Percentiles rank a stretch among this genome's conserved stretches.
These are phyloP conservation scores for Aschersonia sp. DNA, from an alignment of 2,329 filamentous ascomycete species.

Conservation along the genomic window DNA sequence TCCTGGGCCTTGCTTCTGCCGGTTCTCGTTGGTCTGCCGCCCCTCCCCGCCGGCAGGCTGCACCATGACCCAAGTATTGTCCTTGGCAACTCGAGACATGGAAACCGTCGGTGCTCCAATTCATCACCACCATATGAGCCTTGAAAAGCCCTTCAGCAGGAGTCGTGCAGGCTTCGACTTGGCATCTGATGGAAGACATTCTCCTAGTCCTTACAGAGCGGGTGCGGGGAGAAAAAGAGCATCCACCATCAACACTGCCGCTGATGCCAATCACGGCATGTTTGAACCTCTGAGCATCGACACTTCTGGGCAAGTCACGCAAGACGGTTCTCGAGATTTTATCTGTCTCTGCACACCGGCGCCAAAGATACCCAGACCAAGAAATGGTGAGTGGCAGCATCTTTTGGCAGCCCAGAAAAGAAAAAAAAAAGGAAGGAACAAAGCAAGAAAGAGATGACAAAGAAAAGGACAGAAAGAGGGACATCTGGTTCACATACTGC, in stretches of 20 bases:
- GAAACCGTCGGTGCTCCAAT: slow-evolving; percentile 8
- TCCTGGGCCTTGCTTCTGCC: too few relatives aligned
- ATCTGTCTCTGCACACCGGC: slow-evolving; percentile 43
- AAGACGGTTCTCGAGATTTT: slow-evolving; percentile 22
- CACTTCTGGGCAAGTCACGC: slow-evolving; percentile 13
- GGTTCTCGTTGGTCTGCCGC: background rate
- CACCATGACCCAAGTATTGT: slow-evolving; percentile 12
- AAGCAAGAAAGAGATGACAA: too few relatives aligned
- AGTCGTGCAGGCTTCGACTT: slow-evolving; percentile 2
- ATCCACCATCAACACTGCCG: slow-evolving; percentile 28
- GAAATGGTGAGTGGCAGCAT: slow-evolving; percentile 34
- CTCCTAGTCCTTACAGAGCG: slow-evolving; percentile 4
- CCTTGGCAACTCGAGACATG: slow-evolving; percentile 10
- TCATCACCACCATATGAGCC: slow-evolving; percentile 8
- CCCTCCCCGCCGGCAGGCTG: background rate
- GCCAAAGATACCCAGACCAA: slow-evolving; percentile 42
- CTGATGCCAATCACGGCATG: slow-evolving; percentile 24
- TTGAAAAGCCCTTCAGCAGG: slow-evolving; percentile 8
- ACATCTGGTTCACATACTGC: too few relatives aligned
- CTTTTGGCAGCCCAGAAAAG: background rate
- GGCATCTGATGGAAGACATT: slow-evolving; percentile 3
- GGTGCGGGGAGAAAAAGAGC: slow-evolving; percentile 24
- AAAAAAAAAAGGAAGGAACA: too few relatives aligned
- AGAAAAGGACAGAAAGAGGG: too few relatives aligned
- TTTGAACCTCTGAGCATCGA: slow-evolving; percentile 15